phyloP scores from a whole-genome alignment of 1,139 yeast genomes.

The Casaregolazyma suthepensis region DNA sequence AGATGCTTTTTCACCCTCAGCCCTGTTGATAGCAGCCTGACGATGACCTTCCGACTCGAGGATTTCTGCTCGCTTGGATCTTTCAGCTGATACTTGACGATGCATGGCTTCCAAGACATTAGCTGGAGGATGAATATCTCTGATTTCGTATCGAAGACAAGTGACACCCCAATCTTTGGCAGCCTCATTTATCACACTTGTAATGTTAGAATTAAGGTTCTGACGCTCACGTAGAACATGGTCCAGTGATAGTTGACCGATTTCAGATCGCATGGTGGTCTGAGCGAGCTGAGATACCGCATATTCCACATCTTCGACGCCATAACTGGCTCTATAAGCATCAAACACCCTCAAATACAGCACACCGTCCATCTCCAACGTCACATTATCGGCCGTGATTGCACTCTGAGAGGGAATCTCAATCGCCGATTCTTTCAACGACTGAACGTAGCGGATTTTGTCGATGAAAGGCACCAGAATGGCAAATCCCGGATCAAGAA shows the following conservation, averaged over 20 bases:
- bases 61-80: constrained; percentile 81
- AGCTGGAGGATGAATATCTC: constrained; percentile 83
- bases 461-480: constrained; percentile 67
- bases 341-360: constrained; percentile 71
- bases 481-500: constrained; percentile 74
- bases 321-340: constrained; percentile 81
- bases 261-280: constrained; percentile 86
- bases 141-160: constrained; percentile 78
- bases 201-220: constrained; percentile 63
- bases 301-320: constrained; percentile 82
- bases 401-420: constrained; percentile 83
- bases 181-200: constrained; percentile 76
- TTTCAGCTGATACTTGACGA: constrained; percentile 79
- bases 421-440: constrained; percentile 73
- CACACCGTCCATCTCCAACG: constrained; percentile 79
- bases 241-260: constrained; percentile 75
- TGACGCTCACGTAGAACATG: constrained; percentile 74
- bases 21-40: constrained; percentile 70
- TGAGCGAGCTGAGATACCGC: constrained; percentile 84
- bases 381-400: constrained; percentile 80
- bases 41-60: constrained; percentile 81
- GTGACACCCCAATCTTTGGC: constrained; percentile 82
- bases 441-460: constrained; percentile 72
- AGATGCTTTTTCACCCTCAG: constrained; percentile 73
- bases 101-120: constrained; percentile 91